phyloP scores from a whole-genome alignment of 1,284 basidiomycete species.

The Serendipita sp. region DNA sequence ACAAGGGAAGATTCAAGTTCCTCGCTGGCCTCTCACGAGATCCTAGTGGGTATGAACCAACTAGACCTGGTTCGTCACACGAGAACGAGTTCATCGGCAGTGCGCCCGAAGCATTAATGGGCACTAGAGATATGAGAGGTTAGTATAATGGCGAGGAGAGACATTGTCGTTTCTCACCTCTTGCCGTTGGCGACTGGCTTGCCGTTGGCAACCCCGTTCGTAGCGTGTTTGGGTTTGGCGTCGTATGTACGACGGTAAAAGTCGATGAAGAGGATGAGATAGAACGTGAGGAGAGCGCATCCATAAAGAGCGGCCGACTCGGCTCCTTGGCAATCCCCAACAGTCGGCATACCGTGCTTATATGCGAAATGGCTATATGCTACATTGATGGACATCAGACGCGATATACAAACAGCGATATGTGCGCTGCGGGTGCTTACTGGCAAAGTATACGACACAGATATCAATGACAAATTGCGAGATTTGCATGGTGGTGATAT shows the following conservation, averaged over 20 bases:
- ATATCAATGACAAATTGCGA: slow-evolving; percentile 38
- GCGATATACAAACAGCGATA: neutral
- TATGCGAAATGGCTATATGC: slow-evolving; percentile 32
- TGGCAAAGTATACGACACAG: slow-evolving; percentile 35
- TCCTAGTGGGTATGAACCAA: too few relatives aligned
- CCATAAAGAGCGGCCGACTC: slow-evolving; percentile 38
- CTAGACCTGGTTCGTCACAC: too few relatives aligned
- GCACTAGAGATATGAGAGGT: too few relatives aligned
- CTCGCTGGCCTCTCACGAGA: too few relatives aligned
- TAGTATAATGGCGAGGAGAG: too few relatives aligned
- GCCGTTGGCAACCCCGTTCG: slow-evolving; percentile 10
- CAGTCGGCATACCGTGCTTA: slow-evolving; percentile 7
- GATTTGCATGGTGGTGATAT: slow-evolving; percentile 39
- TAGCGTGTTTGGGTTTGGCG: neutral
- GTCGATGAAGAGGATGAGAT: slow-evolving; percentile 31
- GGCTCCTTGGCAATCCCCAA: slow-evolving; percentile 34
- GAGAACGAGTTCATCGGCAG: too few relatives aligned
- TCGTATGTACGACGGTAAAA: slow-evolving; percentile 6
- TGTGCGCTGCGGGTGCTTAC: slow-evolving; percentile 21
- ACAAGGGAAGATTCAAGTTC: too few relatives aligned
- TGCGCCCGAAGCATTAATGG: too few relatives aligned
- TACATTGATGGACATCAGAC: slow-evolving; percentile 9
- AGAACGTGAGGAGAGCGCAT: slow-evolving; percentile 33
- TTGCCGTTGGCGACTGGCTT: slow-evolving; percentile 14
- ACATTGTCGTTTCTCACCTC: too few relatives aligned